Conservation (phyloP, 192 early-diverging fungal genomes). For the Coemansia sp. region DNA sequence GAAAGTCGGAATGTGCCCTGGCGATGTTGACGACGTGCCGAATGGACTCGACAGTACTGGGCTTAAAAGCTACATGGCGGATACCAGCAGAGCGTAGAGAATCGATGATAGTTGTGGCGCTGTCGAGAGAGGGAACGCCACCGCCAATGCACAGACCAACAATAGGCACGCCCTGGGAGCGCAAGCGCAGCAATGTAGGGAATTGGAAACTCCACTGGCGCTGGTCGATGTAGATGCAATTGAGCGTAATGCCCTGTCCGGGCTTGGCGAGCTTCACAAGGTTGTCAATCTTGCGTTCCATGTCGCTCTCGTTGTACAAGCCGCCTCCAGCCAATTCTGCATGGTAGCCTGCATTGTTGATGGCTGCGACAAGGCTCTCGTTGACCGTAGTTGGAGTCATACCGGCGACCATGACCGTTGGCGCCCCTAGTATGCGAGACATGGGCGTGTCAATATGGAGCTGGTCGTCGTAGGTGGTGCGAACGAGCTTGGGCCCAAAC, state of each 20-base stretch:
- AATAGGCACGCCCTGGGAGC: conserved; percentile 83
- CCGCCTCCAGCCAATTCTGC: conserved; percentile 90
- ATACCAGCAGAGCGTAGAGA: conserved; percentile 76
- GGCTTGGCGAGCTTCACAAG: conserved; percentile 71
- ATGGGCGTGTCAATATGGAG: conserved; percentile 87
- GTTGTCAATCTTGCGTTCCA: conserved; percentile 68
- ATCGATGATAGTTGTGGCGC: conserved; percentile 77
- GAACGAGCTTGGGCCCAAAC: conserved; percentile 80
- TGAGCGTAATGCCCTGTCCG: conserved; percentile 87
- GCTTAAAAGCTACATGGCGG: conserved; percentile 81
- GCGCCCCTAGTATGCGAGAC: conserved; percentile 77
- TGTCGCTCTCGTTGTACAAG: conserved; percentile 72
- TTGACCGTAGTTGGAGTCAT: conserved; percentile 89
- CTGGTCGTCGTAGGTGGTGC: conserved; percentile 53
- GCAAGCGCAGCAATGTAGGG: conserved; percentile 75
- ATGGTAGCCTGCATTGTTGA: conserved; percentile 89
- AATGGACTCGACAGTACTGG: conserved; percentile 74
- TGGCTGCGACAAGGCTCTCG: conserved; percentile 75
- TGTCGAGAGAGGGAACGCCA: conserved; percentile 84
- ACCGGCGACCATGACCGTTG: conserved; percentile 94
- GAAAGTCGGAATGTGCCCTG: conserved; percentile 75
- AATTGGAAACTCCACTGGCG: conserved; percentile 83
- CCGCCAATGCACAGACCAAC: conserved; percentile 89
- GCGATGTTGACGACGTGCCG: conserved; percentile 83
- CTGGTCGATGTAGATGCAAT: conserved; percentile 88